Conservation (phyloP, 331 rosid genomes). For the Acacia concinna region DNA sequence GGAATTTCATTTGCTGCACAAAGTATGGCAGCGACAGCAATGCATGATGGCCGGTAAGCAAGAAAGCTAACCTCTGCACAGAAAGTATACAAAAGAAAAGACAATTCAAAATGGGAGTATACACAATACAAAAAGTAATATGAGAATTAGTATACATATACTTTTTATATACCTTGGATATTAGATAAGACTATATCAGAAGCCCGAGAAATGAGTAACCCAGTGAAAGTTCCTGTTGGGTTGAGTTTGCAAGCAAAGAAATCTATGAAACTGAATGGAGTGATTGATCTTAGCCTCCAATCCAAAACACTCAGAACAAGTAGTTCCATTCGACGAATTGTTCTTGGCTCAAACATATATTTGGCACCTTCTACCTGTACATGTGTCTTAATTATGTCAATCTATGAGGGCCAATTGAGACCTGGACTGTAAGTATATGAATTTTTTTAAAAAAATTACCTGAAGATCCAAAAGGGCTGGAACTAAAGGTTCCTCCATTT, state of each 20-base stretch:
- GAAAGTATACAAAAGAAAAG: conserved; percentile 10
- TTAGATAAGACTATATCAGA: conserved; percentile 74
- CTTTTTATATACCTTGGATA: conserved; percentile 58
- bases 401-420: background rate
- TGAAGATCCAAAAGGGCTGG: conserved; percentile 91
- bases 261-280: conserved; percentile 81
- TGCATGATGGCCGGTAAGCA: conserved; percentile 96
- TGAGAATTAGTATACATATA: background rate
- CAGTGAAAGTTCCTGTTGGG: conserved; percentile 55
- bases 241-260: conserved; percentile 93
- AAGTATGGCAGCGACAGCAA: conserved; percentile 88
- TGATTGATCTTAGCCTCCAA: conserved; percentile 94
- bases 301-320: conserved; percentile 80
- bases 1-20: conserved; percentile 87
- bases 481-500: conserved; percentile 95
- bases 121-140: background rate
- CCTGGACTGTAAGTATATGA: background rate
- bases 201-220: conserved; percentile 78
- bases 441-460: conserved; percentile 40
- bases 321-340: conserved; percentile 87
- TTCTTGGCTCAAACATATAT: conserved; percentile 81
- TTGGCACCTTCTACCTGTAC: conserved; percentile 80
- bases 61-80: conserved; percentile 74
- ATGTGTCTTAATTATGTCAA: background rate
- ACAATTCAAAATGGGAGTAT: background rate